Evolutionary conservation across 2,329 filamentous ascomycete species (phyloP).

Genomic region (Orbilia brochopaga): DNA sequence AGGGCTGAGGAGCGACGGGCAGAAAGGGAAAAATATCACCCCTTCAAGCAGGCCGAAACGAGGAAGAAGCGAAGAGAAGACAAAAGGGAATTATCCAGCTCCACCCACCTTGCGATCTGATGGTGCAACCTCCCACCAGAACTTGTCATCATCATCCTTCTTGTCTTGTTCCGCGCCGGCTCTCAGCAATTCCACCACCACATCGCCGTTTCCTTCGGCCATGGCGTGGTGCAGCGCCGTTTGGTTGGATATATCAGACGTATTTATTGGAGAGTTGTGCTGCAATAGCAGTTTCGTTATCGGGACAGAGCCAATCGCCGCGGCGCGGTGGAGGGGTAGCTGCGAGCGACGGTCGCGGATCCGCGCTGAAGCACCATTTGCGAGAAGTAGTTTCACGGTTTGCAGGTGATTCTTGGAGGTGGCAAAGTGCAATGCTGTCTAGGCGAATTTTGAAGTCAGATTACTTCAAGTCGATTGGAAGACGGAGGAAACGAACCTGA

Average conservation of each 20-base stretch:
- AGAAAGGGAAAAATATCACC: conserved; percentile 17
- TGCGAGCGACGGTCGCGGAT: conserved; percentile 86
- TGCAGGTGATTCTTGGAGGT: conserved; percentile 89
- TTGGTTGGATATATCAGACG: conserved; percentile 79
- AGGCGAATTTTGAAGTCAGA: conserved; percentile 37
- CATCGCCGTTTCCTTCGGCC: conserved; percentile 78
- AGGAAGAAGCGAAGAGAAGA: conserved; percentile 10
- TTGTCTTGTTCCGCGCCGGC: conserved; percentile 82
- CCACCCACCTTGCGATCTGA: conserved; percentile 74
- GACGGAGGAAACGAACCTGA: conserved; percentile 61
- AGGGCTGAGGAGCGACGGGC: neutral
- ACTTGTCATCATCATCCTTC: conserved; percentile 71
- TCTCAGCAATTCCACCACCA: conserved; percentile 80
- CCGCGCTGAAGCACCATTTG: conserved; percentile 71
- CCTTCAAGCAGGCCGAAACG: conserved; percentile 27
- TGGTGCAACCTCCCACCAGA: conserved; percentile 82
- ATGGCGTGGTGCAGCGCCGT: conserved; percentile 89
- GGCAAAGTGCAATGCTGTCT: conserved; percentile 90
- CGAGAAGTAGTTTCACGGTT: conserved; percentile 75
- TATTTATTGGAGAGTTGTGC: conserved; percentile 77
- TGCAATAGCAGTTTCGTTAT: conserved; percentile 81
- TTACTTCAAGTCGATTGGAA: conserved; percentile 13
- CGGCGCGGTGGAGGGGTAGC: conserved; percentile 82
- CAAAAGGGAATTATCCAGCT: conserved; percentile 54
- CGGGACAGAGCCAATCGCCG: conserved; percentile 85